Base-by-base conservation (phyloP, 768 basidiomycete species). In the Daedaleopsis nitida region DNA sequence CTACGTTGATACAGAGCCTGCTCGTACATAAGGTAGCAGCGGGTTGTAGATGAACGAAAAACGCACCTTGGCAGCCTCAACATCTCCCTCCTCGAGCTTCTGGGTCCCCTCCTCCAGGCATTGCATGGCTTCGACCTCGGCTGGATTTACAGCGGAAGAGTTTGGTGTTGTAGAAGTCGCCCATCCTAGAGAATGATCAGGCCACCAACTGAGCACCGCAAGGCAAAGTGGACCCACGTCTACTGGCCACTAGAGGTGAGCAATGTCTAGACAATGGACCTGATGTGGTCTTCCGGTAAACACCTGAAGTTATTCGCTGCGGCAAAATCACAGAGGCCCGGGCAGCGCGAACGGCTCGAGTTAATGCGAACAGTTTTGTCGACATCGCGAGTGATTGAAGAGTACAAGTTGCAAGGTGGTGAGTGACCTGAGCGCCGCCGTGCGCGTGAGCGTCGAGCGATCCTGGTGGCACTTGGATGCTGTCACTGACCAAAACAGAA, bases 61-160 rank as follows among this genome's bases (percentile, higher is more conserved):
- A 52, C 56, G 23, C 50, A 78, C 78, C 73, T 89, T 93, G 54
- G 92, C 92, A 53, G 80, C 84, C 66, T 89, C 80, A 3, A 94
- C 85, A 63, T 94, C 93, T 21, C 93, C 93, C 68, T 93, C 91
- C 72, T 94, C 93, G 38, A 94, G 78, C 68, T 91, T 91, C 66
- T 83, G 80, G 1, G 93, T 94, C 43, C 93, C 92, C 69, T 88
- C 83, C 74, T 94, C 93, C 21, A 94, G 81, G 64, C 88, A 92
- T 54, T 82, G 81, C 73, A 90, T 76, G 3, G 92, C 91, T 73
- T 94, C 92, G 23, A 78, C 77, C 66, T 94, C 91, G 59, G 89
- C 91, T 34, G 92, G 92, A 75, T 94, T 92, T 23, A 85, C 83
- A 38, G 90, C 81, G 21, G 87, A 86, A n/a, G 91, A 94, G 68